These are phyloP conservation scores for Echinosphaeria canescens DNA, from an alignment of 2,329 filamentous ascomycete species.

Conservation along the genomic window DNA sequence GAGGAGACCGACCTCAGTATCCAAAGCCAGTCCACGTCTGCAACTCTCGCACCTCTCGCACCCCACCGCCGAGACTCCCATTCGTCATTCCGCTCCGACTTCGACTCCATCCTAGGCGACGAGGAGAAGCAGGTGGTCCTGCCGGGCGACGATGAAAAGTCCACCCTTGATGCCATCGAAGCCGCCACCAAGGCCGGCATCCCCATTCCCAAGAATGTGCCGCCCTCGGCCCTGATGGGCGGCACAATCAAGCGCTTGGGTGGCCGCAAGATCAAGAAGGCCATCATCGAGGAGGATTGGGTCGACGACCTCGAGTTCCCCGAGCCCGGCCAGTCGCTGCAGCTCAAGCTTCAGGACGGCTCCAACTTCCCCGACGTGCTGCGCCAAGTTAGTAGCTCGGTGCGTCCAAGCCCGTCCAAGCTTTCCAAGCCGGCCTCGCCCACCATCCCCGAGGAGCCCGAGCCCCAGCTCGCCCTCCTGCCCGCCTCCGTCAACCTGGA, in stretches of 20 bases:
- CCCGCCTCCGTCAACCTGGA: slow-evolving; percentile 33
- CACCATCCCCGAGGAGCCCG: not conserved
- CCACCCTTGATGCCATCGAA: slow-evolving; percentile 67
- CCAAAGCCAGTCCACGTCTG: slow-evolving; percentile 23
- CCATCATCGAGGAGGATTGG: slow-evolving; percentile 64
- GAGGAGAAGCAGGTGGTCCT: slow-evolving; percentile 80
- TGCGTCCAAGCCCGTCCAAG: slow-evolving; percentile 25
- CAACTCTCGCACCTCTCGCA: slow-evolving; percentile 15
- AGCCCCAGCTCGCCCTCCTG: slow-evolving; percentile 6
- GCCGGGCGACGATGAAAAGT: slow-evolving; percentile 65
- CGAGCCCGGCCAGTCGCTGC: slow-evolving; percentile 30
- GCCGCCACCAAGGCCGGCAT: slow-evolving; percentile 80
- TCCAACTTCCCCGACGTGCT: slow-evolving; percentile 44
- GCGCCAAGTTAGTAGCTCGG: slow-evolving; percentile 40
- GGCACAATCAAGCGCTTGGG: slow-evolving; percentile 86
- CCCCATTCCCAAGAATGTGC: slow-evolving; percentile 70
- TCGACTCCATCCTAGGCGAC: slow-evolving; percentile 53
- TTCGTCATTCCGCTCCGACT: slow-evolving; percentile 70
- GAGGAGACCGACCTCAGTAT: slow-evolving; percentile 44
- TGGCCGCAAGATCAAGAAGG: slow-evolving; percentile 46
- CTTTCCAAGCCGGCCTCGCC: slow-evolving; percentile 4
- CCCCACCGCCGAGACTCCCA: slow-evolving; percentile 49
- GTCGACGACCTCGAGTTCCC: slow-evolving; percentile 58
- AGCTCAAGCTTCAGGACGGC: slow-evolving; percentile 40
- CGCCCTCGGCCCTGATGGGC: slow-evolving; percentile 71